phyloP scores from a whole-genome alignment of 2,329 filamentous ascomycete species.

The Cercospora sp. region DNA sequence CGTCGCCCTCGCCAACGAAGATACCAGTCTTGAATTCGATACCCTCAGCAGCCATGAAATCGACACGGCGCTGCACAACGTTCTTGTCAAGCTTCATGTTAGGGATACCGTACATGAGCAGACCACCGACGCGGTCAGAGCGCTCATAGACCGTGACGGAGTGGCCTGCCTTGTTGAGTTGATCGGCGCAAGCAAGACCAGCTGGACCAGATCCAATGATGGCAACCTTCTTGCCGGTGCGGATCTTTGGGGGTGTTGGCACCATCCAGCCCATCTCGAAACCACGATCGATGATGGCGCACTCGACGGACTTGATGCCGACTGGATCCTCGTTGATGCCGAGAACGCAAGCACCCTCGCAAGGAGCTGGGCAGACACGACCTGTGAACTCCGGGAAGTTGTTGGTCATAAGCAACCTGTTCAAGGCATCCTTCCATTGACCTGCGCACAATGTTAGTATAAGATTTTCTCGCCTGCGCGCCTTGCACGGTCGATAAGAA shows the following conservation, averaged over 20 bases:
- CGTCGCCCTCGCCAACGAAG: constrained; percentile 70
- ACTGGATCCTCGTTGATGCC: constrained; percentile 97
- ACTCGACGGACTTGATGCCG: constrained; percentile 97
- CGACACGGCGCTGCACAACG: constrained; percentile 89
- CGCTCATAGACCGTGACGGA: constrained; percentile 88
- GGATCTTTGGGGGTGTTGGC: constrained; percentile 71
- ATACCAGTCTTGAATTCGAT: constrained; percentile 78
- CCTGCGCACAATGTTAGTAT: constrained; percentile 43
- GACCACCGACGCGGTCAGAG: constrained; percentile 82
- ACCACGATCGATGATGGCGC: constrained; percentile 93
- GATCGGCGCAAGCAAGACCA: constrained; percentile 86
- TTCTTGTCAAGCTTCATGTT: constrained; percentile 99
- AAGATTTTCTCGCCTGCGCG: background rate
- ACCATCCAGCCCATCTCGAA: constrained; percentile 99
- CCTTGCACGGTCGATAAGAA: background rate
- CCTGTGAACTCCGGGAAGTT: constrained; percentile 99
- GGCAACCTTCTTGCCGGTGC: constrained; percentile 84
- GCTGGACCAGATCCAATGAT: constrained; percentile 90
- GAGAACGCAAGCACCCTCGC: constrained; percentile 91
- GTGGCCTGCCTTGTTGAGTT: constrained; percentile 91
- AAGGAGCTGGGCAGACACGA: constrained; percentile 93
- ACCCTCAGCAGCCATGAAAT: constrained; percentile 91
- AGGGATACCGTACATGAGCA: constrained; percentile 97
- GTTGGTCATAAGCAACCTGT: constrained; percentile 91
- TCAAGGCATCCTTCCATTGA: constrained; percentile 88